Evolutionary conservation across 257 asterid species (phyloP), one percentile per base, ranked within the genome.

Genomic region (Solanum gracilifrons): DNA sequence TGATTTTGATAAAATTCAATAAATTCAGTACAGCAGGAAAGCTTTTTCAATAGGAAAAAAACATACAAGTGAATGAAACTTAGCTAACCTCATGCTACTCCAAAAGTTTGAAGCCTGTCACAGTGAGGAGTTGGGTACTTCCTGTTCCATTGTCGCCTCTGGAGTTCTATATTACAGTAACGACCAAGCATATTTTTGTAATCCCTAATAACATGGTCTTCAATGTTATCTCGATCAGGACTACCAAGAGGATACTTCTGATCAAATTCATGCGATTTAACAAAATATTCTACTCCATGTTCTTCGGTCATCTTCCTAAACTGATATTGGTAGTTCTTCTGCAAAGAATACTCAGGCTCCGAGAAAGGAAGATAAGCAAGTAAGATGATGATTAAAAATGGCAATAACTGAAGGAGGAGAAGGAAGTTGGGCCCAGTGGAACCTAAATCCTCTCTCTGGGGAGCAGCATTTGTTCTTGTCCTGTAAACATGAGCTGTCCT

Each of bases 91-190:
- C 95, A 97, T 36, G 98, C 95, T 69, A 91, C 89, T 86, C 88
- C 92, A 84, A 95, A 95, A 88, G 93, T 93, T 82, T 93, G 93
- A 76, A 97, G 98, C 93, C 90, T 92, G 85, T 95, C 98, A 43
- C 99, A 97, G 88, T 97, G 98, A 89, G 99, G 98, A 88, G 99
- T 94, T 27, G 98, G 98, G 72, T 94, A 91, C 88, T 95, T 92
- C 90, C 98, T 92, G 89, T 91, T 96, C 99, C 99, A 97, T 23
- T 97, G 98, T 72, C 97, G 98, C 95, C 99, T 94, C 94, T 95
- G 99, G 90, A 95, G 92, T 91, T 97, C 99, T 89, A 96, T 90
- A 91, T 95, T 95, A 91, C 99, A 97, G 86, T 97, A 97, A 35
- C 98, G 98, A 23, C 97, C 94, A 64, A 95, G 94, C 96, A 94